Conservation (phyloP, 163 green algal species). For the Chlorella variabilis region DNA sequence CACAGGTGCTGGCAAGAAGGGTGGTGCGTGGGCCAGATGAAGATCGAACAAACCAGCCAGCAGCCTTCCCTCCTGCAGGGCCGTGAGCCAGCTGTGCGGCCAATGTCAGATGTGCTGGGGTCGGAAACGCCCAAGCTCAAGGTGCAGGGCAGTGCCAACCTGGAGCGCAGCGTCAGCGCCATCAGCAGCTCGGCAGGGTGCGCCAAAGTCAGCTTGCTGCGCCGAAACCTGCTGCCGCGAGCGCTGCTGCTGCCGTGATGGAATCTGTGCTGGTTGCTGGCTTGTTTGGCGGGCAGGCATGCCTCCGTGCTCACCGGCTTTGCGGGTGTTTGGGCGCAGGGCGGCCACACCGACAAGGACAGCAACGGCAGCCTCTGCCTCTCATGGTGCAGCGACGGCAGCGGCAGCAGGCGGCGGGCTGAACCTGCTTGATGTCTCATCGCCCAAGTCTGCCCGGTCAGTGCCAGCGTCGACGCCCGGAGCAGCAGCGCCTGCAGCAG, state of each 20-base stretch:
- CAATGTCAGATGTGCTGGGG: constrained; percentile 37
- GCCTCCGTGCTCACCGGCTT: no score
- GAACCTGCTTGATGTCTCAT: constrained; percentile 25
- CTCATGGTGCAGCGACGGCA: neutral
- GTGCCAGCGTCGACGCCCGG: neutral
- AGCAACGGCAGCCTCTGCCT: neutral
- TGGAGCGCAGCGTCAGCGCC: constrained; percentile 3
- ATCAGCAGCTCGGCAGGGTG: constrained; percentile 6
- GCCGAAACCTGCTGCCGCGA: no score
- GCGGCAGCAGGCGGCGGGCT: neutral
- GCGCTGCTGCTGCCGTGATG: no score
- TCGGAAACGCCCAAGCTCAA: constrained; percentile 33
- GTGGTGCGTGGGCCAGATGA: neutral
- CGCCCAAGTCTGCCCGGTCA: constrained; percentile 14
- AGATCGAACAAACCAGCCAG: neutral
- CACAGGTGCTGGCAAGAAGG: neutral
- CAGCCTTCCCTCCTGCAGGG: constrained; percentile 2
- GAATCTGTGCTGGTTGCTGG: no score
- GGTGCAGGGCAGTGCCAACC: constrained; percentile 16
- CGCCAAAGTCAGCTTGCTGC: no score
- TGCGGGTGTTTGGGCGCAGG: no score
- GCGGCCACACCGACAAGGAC: neutral
- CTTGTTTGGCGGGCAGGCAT: no score
- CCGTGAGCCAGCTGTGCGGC: constrained; percentile 19
- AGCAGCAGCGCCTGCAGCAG: neutral